Evolutionary conservation across 31 red algal genomes (phyloP), one percentile per base, ranked within the genome.

Genomic region (Odonthalia washingtoniensis): DNA sequence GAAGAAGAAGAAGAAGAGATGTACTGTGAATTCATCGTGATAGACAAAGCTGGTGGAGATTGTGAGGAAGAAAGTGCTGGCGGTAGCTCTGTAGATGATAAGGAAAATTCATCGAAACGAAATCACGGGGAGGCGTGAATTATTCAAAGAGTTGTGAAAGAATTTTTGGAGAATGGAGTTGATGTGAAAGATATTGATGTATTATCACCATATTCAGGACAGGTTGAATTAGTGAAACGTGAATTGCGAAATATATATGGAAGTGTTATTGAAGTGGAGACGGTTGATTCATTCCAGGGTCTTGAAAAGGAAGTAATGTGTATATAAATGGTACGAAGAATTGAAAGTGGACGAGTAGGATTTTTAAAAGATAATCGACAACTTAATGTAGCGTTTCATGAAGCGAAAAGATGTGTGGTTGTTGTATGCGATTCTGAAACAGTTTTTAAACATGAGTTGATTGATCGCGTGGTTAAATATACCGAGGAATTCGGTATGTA

Each of bases 221-320:
- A 77, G 53, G 81, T 82, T 41, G 63, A 77, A 37, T 42, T 89
- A 33, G 36, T 94, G 35, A 62, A 80, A 16, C 26, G 53, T 3
- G 39, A 34, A 37, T 62, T 93, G 57, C 40, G 28, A 32, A 40
- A 24, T 3, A 70, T 39, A 31, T 43, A 62, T 30, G 81, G 72
- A 67, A 72, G 16, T 40, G 57, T 33, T 2, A 38, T 94, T 14
- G 92, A 94, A 64, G 84, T 96, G 28, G 49, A 70, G 27, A 94
- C 92, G 33, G 81, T 96, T 62, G 94, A 96, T 67, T 80, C 60
- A 12, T 93, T 94, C 40, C 94, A 96, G 80, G 94, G 94, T 16
- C 38, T 85, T 0, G 94, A 96, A 52, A 89, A 89, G 66, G 94
- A 96, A 66, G 75, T 79, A 14, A 72, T 96, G 9, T 78, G 89